Base-by-base conservation (phyloP, 805 yeast species). In the Zygosaccharomyces rouxii region DNA sequence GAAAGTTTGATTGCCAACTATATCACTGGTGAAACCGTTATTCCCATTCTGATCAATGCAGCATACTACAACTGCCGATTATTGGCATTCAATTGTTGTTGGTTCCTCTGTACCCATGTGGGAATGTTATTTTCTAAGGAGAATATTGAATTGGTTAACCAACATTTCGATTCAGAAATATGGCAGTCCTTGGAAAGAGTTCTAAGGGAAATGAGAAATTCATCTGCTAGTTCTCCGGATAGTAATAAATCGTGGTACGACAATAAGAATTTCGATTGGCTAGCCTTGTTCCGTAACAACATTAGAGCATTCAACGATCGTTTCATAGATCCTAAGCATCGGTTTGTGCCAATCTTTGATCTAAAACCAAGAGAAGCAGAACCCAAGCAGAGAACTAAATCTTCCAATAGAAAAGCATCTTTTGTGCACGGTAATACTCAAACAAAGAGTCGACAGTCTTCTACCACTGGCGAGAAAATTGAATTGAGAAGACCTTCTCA, bases 61-160 rank as follows among this genome's bases (percentile, higher is more conserved):
- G 74, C 74, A 40, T 56, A 67, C 16, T 67, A 75, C 41, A 64
- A 74, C 18, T 85, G 89, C 5, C 62, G 66, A 10, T 78, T 82
- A 54, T 63, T 89, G 31, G 72, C 80, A 51, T 72, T 74, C 43
- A 76, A 79, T 46, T 79, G 95, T 59, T 68, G 83, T 22, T 82
- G 88, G 83, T 85, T 77, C 55, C 71, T 87, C 10, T 80, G 77
- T 54, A 74, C 78, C 53, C 87, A 88, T 60, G 67, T 86, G 47
- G 89, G 82, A 26, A 59, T 79, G 3, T 57, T 86, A 13, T 67
- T 89, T 29, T 76, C 80, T 46, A 83, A 81, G 19, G 66, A 67
- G 1, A 71, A 72, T 46, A 50, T 63, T 1, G 66, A 68, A 7
- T 49, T 72, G 28, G 53, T 75, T 1, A 59, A 60, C 7, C 62